A percentile compares a stretch with the other conserved stretches of the same genome.
These are phyloP conservation scores for Neofusicoccum sp. DNA, from an alignment of 2,329 filamentous ascomycete genomes.

Conservation along the genomic window DNA sequence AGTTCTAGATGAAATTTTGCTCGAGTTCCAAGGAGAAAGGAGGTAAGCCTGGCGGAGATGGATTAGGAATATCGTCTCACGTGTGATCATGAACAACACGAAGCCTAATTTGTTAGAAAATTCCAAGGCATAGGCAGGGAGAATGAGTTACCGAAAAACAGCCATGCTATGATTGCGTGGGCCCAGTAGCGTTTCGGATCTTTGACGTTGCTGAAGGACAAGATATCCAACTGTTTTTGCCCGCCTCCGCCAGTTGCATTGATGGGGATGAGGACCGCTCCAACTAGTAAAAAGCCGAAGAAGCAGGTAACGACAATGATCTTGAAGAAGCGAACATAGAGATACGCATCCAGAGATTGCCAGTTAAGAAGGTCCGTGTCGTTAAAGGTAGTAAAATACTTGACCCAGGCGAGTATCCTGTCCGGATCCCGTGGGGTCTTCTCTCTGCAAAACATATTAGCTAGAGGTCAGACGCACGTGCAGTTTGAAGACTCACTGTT, in stretches of 20 bases:
- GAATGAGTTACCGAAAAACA: constrained; percentile 17
- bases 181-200: constrained; percentile 43
- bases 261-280: constrained; percentile 48
- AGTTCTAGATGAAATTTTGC: constrained; percentile 46
- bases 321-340: constrained; percentile 49
- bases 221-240: constrained; percentile 37
- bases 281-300: constrained; percentile 44
- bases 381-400: constrained; percentile 44
- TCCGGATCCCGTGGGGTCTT: constrained; percentile 11
- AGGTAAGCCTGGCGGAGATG: constrained; percentile 50
- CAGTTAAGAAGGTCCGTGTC: constrained; percentile 49
- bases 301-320: constrained; percentile 43
- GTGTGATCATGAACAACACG: constrained; percentile 45
- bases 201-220: constrained; percentile 39
- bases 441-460: background rate
- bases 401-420: constrained; percentile 35
- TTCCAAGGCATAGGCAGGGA: background rate
- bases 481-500: background rate
- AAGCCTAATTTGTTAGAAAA: constrained; percentile 24
- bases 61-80: constrained; percentile 48
- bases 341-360: constrained; percentile 49
- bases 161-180: constrained; percentile 38
- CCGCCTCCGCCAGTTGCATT: constrained; percentile 43
- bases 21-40: constrained; percentile 43
- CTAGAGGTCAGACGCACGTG: background rate